Base-by-base conservation (phyloP, 2,329 filamentous ascomycete species). In the Aspergillus tubingensis region DNA sequence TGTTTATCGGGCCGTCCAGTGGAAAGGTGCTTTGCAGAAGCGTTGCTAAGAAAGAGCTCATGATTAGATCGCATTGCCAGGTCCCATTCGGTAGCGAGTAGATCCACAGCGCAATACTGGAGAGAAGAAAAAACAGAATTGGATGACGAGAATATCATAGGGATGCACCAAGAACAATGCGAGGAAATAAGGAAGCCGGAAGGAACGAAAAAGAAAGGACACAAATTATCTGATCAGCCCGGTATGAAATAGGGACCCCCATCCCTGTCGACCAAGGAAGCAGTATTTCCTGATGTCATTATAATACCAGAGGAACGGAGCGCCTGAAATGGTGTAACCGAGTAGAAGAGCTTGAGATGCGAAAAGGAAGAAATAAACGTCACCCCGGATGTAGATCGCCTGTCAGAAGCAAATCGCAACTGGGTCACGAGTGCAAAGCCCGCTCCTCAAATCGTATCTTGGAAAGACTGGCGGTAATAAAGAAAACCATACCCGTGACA, bases 1-100 rank as follows among this genome's bases (percentile, higher is more conserved):
- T 72, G 57, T 73, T 72, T 48, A 74, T 70, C 23, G 76, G 70
- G 66, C 73, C 74, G 59, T 77, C 76, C 72, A 79, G 69, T 60
- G 66, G 70, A 59, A 73, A 77, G 64, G 69, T 67, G 61, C 62
- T 77, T 57, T 73, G 77, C 61, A 72, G 70, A 59, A 75, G 65
- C 56, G 74, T 73, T 73, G 72, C 60, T 68, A 59, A 61, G 54
- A 47, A 61, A 54, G 54, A 60, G 50, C 63, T 54, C 54, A 68
- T 63, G 53, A 64, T 72, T 65, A 74, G 70, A 62, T 65, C 19
- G 41, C 61, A 25, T 62, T 54, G 54, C 54, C 64, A 65, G 63
- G 53, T 8, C 19, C 17, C 53, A 19, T 21, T 21, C 25, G 11
- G 11, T 11, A 44, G 23, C 19, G 32, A 7, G 17, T 2, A 38